Conservation (phyloP, 208 protist species). For the Wallacemonas rigidus region DNA sequence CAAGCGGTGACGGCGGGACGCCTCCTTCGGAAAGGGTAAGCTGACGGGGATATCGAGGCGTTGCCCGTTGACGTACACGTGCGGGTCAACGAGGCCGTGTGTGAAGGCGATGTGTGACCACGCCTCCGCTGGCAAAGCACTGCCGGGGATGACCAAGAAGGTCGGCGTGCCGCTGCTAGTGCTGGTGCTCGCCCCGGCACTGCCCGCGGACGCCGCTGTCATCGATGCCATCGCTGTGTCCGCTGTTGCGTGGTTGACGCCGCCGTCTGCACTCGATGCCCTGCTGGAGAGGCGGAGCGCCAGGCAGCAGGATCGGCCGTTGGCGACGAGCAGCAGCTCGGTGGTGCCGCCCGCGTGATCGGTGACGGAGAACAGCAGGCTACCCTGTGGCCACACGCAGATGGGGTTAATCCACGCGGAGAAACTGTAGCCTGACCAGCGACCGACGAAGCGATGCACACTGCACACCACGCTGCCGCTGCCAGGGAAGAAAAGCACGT, state of each 20-base stretch:
- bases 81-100: slow-evolving; percentile 49
- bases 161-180: not conserved
- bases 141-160: slow-evolving; percentile 42
- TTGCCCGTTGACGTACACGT: slow-evolving; percentile 76
- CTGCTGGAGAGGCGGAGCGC: slow-evolving; percentile 42
- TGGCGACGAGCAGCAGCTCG: slow-evolving; percentile 57
- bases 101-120: slow-evolving; percentile 85
- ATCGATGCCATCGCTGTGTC: not conserved
- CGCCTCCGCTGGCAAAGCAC: slow-evolving; percentile 49
- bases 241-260: not conserved
- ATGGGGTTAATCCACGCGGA: slow-evolving; percentile 77
- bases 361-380: slow-evolving; percentile 72
- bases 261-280: no score
- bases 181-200: not conserved
- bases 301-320: slow-evolving; percentile 69
- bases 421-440: slow-evolving; percentile 78
- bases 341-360: slow-evolving; percentile 50
- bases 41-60: slow-evolving; percentile 33
- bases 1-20: slow-evolving; percentile 43
- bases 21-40: slow-evolving; percentile 63
- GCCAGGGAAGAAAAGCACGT: slow-evolving; percentile 71
- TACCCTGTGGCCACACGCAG: slow-evolving; percentile 76
- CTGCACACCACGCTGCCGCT: slow-evolving; percentile 58
- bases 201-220: no score
- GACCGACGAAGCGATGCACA: slow-evolving; percentile 32